Percentiles rank a stretch among this genome's conserved stretches.
Conservation (phyloP, 305 asterid genomes). For the Andrographis paniculata region DNA sequence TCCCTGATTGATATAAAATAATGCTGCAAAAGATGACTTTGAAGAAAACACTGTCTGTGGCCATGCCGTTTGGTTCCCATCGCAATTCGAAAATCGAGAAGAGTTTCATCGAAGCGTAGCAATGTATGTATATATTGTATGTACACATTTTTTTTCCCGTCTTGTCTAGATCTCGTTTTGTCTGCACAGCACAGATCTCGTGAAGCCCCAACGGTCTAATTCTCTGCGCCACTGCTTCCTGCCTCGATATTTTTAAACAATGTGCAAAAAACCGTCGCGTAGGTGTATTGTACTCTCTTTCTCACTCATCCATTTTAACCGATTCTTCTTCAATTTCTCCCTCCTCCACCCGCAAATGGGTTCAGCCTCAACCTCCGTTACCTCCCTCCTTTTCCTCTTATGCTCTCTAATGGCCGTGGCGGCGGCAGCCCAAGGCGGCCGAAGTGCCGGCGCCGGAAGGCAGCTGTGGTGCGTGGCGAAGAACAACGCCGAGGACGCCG, state of each 20-base stretch:
- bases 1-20: too few relatives aligned
- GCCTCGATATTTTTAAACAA: too few relatives aligned
- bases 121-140: too few relatives aligned
- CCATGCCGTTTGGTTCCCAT: too few relatives aligned
- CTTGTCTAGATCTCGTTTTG: constrained; percentile 8
- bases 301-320: not conserved
- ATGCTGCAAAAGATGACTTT: too few relatives aligned
- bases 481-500: constrained; percentile 80
- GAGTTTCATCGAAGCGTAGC: too few relatives aligned
- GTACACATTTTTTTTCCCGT: not conserved
- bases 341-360: constrained; percentile 17
- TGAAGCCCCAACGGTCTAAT: constrained; percentile 24
- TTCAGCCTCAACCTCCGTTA: constrained; percentile 18
- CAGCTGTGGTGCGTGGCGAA: constrained; percentile 95
- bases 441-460: constrained; percentile 20
- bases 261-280: too few relatives aligned
- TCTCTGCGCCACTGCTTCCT: not conserved
- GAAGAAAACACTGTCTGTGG: too few relatives aligned
- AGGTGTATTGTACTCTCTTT: not conserved
- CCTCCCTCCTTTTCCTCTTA: constrained; percentile 19
- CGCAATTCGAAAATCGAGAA: too few relatives aligned
- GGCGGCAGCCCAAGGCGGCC: constrained; percentile 32
- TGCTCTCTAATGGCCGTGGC: constrained; percentile 16
- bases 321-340: constrained; percentile 1
- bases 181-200: constrained; percentile 1